Conservation (phyloP, 1,284 basidiomycete genomes). For the Pseudozyma hubeiensis region DNA sequence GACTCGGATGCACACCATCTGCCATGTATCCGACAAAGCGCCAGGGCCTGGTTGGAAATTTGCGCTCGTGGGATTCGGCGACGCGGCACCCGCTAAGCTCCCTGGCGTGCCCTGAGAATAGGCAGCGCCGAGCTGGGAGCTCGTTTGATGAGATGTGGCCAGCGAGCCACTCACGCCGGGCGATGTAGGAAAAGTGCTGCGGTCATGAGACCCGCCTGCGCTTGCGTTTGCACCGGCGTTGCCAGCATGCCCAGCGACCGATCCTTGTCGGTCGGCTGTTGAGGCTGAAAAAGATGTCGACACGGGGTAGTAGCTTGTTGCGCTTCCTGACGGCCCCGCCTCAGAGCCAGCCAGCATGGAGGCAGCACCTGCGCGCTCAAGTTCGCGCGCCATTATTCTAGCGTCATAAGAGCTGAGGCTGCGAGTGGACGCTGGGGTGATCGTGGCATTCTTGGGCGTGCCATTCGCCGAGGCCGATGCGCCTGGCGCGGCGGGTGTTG, state of each 20-base stretch:
- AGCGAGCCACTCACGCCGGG: slow-evolving; percentile 19
- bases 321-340: slow-evolving; percentile 6
- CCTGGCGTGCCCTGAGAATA: slow-evolving; percentile 14
- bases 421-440: slow-evolving; percentile 40
- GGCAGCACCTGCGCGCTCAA: slow-evolving; percentile 47
- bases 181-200: slow-evolving; percentile 15
- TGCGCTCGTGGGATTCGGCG: slow-evolving; percentile 28
- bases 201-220: slow-evolving; percentile 2
- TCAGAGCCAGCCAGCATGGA: slow-evolving; percentile 45
- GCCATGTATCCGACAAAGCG: slow-evolving; percentile 73
- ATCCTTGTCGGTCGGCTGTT: slow-evolving; percentile 22
- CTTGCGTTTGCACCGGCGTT: neutral
- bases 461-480: slow-evolving; percentile 7
- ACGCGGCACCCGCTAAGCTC: slow-evolving; percentile 9
- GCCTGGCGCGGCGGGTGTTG: slow-evolving; percentile 23
- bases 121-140: slow-evolving; percentile 13
- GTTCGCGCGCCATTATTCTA: slow-evolving; percentile 49
- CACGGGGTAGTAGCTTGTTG: slow-evolving; percentile 11
- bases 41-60: slow-evolving; percentile 28
- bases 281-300: slow-evolving; percentile 18
- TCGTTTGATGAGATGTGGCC: slow-evolving; percentile 3
- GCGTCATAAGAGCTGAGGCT: slow-evolving; percentile 42
- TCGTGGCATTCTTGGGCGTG: slow-evolving; percentile 3
- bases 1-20: slow-evolving; percentile 83
- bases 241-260: neutral